phyloP scores from a whole-genome alignment of 2,329 filamentous ascomycete species.

The Clarireedia monteithiana region DNA sequence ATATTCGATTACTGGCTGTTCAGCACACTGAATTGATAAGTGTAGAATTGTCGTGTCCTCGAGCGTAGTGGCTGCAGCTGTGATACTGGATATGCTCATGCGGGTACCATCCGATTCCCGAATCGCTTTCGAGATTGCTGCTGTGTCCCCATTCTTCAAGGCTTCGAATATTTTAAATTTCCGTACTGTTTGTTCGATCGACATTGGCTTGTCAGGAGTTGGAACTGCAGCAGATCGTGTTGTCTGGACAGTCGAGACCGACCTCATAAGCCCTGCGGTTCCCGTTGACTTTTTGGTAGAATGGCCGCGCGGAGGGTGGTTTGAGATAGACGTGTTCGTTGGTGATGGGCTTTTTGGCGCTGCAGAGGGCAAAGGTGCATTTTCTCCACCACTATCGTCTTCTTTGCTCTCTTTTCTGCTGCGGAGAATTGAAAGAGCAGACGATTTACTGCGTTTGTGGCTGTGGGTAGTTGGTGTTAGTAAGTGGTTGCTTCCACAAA shows the following conservation, averaged over 20 bases:
- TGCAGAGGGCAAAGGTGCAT: conserved; percentile 17
- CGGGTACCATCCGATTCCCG: conserved; percentile 44
- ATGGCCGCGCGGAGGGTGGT: conserved; percentile 21
- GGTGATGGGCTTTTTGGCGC: conserved; percentile 22
- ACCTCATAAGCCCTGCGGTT: conserved; percentile 25
- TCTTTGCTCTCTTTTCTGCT: conserved; percentile 34
- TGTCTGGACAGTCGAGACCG: conserved; percentile 5
- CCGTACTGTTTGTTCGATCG: conserved; percentile 86
- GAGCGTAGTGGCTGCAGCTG: conserved; percentile 34
- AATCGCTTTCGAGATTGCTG: conserved; percentile 80
- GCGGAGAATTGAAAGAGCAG: conserved; percentile 46
- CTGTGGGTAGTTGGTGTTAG: conserved; percentile 11
- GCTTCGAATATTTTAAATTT: conserved; percentile 94
- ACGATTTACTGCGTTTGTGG: conserved; percentile 45
- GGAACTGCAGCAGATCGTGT: conserved; percentile 13
- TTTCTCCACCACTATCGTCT: conserved; percentile 27
- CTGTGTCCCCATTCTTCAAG: conserved; percentile 81
- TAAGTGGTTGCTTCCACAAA: not conserved
- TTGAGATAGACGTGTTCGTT: conserved; percentile 16
- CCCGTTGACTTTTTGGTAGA: conserved; percentile 22
- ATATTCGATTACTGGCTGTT: conserved; percentile 86
- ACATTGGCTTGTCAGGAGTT: conserved; percentile 31
- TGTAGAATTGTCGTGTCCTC: conserved; percentile 89
- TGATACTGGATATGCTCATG: conserved; percentile 39
- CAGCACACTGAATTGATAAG: conserved; percentile 90